Evolutionary conservation across 1,284 basidiomycete genomes (phyloP), one percentile per base, ranked within the genome.

Genomic region (Ustanciosporium gigantosporum): DNA sequence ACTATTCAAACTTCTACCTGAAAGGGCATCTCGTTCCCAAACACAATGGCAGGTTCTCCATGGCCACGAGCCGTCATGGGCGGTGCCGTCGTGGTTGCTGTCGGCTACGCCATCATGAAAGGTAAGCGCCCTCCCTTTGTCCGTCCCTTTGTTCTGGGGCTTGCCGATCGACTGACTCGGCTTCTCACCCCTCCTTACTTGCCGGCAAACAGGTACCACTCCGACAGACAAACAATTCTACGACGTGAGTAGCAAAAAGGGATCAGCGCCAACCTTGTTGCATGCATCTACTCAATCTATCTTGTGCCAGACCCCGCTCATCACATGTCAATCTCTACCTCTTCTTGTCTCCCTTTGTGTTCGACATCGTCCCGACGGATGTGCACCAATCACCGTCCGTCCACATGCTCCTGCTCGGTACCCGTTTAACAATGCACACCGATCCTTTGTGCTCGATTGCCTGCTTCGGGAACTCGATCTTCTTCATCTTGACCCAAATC

Each of bases 151-250:
- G 22, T 19, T 21, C 11, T 38, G n/a, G 7, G 16, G 25, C 27
- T 11, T 11, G 27, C 27, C 27, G 11, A 11, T 9, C 11, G n/a
- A 29, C 9, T 29, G n/a, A n/a, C 27, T 29, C 27, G 11, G 27
- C 11, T n/a, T 29, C 27, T 29, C 11, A 29, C 27, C 27, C n/a
- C n/a, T n/a, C 9, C 32, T 9, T 19, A 9, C 32, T 35, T 38
- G 17, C 7, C 36, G 39, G 31, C 43, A 19, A 5, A 16, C 40
- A 73, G 70, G 41, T 20, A 70, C 70, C 5, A 73, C 68, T 35
- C 70, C 68, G 36, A 66, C 66, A 36, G 70, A 73, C 34, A 38
- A 73, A 35, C 53, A 73, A n/a, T 73, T 73, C 46, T 73, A 73
- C 51, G 55, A 73, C 36, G 65, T 67, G 44, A 44, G 65, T 59